Evolutionary conservation across 208 protist species (phyloP).

Genomic region (Trypanosoma brucei): DNA sequence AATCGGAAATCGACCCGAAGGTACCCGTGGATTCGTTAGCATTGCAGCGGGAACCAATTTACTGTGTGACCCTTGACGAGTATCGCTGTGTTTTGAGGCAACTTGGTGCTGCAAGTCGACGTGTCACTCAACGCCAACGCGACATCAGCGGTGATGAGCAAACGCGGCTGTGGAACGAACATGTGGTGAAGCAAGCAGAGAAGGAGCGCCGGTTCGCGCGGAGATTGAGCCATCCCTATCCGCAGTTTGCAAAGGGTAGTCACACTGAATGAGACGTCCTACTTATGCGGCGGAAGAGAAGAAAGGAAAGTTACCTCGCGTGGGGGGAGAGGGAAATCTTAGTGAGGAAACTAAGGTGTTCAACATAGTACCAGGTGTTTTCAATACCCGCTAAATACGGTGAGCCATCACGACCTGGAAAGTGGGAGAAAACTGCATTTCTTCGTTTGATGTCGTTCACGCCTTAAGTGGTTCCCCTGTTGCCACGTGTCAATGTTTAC

Average conservation of each 20-base stretch:
- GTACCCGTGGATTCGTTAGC: conserved; percentile 2
- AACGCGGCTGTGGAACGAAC: conserved; percentile 21
- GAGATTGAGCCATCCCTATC: conserved; percentile 1
- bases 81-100: conserved; percentile 8
- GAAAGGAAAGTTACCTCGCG: too few relatives aligned
- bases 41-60: conserved; percentile 19
- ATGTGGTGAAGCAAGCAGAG: conserved; percentile 11
- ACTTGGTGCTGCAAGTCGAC: not conserved
- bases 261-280: not conserved
- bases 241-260: not conserved
- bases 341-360: too few relatives aligned
- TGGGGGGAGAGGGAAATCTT: too few relatives aligned
- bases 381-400: too few relatives aligned
- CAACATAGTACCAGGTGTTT: too few relatives aligned
- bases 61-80: conserved; percentile 23
- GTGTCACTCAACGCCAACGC: not conserved
- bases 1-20: conserved; percentile 1
- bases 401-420: too few relatives aligned
- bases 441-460: too few relatives aligned
- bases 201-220: conserved; percentile 17
- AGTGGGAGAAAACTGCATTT: too few relatives aligned
- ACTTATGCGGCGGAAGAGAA: not conserved
- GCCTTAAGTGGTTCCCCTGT: too few relatives aligned
- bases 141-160: conserved; percentile 9
- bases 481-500: too few relatives aligned